Base-by-base conservation (phyloP, 2,329 filamentous ascomycete genomes). In the Aspergillus vadensis region DNA sequence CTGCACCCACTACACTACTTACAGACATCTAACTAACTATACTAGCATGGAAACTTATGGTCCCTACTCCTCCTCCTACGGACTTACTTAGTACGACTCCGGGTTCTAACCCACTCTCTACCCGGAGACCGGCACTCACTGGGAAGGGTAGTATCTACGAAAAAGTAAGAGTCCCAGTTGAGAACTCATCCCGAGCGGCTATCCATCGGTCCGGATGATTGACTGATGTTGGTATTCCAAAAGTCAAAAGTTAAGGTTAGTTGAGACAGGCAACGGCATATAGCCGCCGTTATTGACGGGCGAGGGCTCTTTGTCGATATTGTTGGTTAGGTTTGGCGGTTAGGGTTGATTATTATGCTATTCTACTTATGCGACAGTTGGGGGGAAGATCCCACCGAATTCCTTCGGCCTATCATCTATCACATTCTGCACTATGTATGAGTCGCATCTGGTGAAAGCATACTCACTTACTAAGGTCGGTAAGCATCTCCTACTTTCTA, bases 311-410 rank as follows among this genome's bases (percentile, higher is more conserved):
- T 21, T 39, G n/a, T 38, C 50, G 32, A 38, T 53, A 21, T 53
- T 25, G 30, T 53, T 39, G 51, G 51, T 54, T 55, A 55, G 38
- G 23, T 44, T 55, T 55, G 52, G 36, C 36, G 39, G 23, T 55
- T 55, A 55, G 53, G 53, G 41, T 55, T 55, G 36, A 39, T 32
- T 25, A 39, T 36, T 36, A 14, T 36, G 14, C 10, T 36, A 5
- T 55, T 55, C 39, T 44, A 32, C 15, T 9, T 47, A 32, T 55
- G 23, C 27, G 25, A 55, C 52, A 17, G 47, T 50, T 50, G 47
- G 47, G 25, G 27, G 32, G 32, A 12, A 23, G 17, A 44, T 44
- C 41, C 41, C 27, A 50, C 47, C 47, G n/a, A 50, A 30, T 32
- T 27, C 6, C 6, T 27, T 27, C 25, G 47, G 47, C 47, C 47